Evolutionary conservation across 257 asterid species (phyloP), one percentile per base, ranked within the genome.

Genomic region (Jaltomata sinuosa): DNA sequence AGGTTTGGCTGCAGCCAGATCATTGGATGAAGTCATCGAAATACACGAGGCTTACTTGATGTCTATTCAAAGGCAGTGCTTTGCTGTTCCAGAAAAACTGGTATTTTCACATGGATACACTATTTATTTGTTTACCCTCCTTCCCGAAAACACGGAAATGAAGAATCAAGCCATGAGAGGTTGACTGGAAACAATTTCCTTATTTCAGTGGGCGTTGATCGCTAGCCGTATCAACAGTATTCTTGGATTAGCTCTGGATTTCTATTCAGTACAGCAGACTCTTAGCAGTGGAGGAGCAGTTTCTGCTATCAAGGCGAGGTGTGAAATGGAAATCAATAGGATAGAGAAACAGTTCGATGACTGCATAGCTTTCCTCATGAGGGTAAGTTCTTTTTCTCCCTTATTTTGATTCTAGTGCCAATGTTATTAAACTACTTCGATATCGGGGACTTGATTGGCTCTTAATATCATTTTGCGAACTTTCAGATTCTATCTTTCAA

Each of bases 71-170:
- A 87, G 97, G 61, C 99, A 94, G 86, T 93, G 98, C 87, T 96
- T 96, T 65, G 98, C 93, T 54, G 98, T 94, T 88, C 98, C 97
- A 29, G 99, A 96, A 89, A 96, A 94, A 92, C 96, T 96, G 97
- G 99, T 96, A 83, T 69, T 81, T 65, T 19, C 67, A 38, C 11
- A 64, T 36, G 38, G 36, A 45, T 2, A 67, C 42, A 74, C 40
- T 80, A 14, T 84, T 82, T 65, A 40, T 55, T 36, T 29, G 21
- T 42, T 54, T 55, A 68, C 27, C 21, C 34, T 50, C 49, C 53
- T 80, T 68, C 49, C 29, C 22, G n/a, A 59, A 81, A 85, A 74
- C 55, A 80, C 27, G 50, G 82, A 84, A 67, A n/a, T 61, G 29
- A 15, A 29, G 65, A 42, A 34, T 86, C 42, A 76, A 49, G 81